phyloP scores from a whole-genome alignment of 805 yeast species.

The Wickerhamiella kurtzmanii region DNA sequence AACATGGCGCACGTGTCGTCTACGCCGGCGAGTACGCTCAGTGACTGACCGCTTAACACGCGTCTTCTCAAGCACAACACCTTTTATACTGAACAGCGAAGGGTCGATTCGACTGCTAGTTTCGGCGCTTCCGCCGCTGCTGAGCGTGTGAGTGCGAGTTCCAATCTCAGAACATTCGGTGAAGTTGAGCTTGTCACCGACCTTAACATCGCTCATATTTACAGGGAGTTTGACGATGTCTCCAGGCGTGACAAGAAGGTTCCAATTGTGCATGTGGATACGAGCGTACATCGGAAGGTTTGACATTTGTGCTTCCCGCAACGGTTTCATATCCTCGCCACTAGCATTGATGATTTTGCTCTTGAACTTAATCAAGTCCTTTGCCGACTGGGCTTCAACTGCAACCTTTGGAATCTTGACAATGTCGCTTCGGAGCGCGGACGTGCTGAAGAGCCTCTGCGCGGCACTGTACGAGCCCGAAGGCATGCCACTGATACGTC shows the following conservation, averaged over 20 bases:
- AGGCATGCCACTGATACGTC: background rate
- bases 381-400: slow-evolving; percentile 6
- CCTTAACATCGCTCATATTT: slow-evolving; percentile 55
- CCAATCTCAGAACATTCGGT: slow-evolving; percentile 73
- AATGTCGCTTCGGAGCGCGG: background rate
- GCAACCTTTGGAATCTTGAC: background rate
- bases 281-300: slow-evolving; percentile 56
- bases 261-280: slow-evolving; percentile 66
- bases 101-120: slow-evolving; percentile 33
- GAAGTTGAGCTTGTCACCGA: slow-evolving; percentile 71
- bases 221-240: slow-evolving; percentile 73
- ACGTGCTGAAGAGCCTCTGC: background rate
- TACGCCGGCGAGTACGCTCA: slow-evolving; percentile 67
- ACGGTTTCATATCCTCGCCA: slow-evolving; percentile 37
- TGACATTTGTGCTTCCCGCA: slow-evolving; percentile 40
- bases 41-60: slow-evolving; percentile 51
- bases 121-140: slow-evolving; percentile 25
- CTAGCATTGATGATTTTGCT: slow-evolving; percentile 20
- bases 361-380: slow-evolving; percentile 16
- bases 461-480: background rate
- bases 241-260: slow-evolving; percentile 82
- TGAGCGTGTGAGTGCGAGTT: slow-evolving; percentile 63
- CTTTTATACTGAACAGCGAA: slow-evolving; percentile 46
- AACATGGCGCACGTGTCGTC: slow-evolving; percentile 58
- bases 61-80: slow-evolving; percentile 76